These are phyloP conservation scores for Aphanomyces euteiches DNA, from an alignment of 352 stramenopile genomes.

Conservation along the genomic window DNA sequence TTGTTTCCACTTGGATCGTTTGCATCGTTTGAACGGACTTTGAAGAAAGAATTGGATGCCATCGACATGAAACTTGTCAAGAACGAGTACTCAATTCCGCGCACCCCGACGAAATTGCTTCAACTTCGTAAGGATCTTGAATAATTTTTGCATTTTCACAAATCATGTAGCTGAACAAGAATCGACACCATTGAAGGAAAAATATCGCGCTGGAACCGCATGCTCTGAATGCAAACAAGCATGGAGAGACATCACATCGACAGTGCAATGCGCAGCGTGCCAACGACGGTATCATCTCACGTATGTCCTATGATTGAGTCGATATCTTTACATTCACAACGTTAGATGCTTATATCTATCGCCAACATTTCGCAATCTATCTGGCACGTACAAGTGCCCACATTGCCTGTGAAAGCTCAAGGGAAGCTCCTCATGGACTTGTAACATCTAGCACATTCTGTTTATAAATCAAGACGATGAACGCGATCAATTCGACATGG, in stretches of 20 bases:
- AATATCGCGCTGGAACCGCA: background rate
- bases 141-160: conserved; percentile 6
- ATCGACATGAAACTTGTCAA: background rate
- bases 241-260: background rate
- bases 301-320: background rate
- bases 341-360: conserved; percentile 25
- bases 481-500: no score
- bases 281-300: conserved; percentile 15
- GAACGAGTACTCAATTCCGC: background rate
- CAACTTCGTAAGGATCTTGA: background rate
- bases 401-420: conserved; percentile 16
- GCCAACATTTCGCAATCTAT: conserved; percentile 17
- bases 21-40: conserved; percentile 35
- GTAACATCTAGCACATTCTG: no score
- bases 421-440: no score
- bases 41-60: conserved; percentile 34
- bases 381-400: conserved; percentile 20
- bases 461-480: no score
- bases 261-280: conserved; percentile 18
- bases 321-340: background rate
- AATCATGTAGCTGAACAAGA: conserved; percentile 27
- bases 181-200: conserved; percentile 27
- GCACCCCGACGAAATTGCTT: background rate
- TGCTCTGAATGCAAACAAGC: conserved; percentile 30
- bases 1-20: conserved; percentile 55